Conservation (phyloP, 768 basidiomycete species). For the Tephrocybe sp. region DNA sequence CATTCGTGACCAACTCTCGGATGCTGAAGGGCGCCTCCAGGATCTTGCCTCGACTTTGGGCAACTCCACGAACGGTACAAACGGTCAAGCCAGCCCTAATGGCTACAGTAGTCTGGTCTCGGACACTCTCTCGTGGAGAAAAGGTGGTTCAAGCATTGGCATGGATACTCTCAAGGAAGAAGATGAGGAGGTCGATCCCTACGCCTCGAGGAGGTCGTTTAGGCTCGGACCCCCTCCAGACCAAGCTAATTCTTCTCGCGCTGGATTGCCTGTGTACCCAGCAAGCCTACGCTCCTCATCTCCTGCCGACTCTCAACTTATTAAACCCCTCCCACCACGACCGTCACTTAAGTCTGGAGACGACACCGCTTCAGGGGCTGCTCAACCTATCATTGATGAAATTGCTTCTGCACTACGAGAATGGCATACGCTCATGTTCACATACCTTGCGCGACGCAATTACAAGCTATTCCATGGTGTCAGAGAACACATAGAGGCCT, state of each 20-base stretch:
- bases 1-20: conserved; percentile 80
- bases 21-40: conserved; percentile 82
- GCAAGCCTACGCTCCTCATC: conserved; percentile 73
- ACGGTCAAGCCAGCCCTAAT: conserved; percentile 26
- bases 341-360: conserved; percentile 95
- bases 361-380: conserved; percentile 80
- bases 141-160: conserved; percentile 38
- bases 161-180: conserved; percentile 66
- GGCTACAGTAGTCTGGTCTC: conserved; percentile 39
- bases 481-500: conserved; percentile 82
- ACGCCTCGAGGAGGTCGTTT: conserved; percentile 55
- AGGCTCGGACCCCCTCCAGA: conserved; percentile 73
- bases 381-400: conserved; percentile 93
- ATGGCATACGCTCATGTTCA: conserved; percentile 92
- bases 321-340: conserved; percentile 81
- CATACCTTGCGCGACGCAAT: conserved; percentile 84
- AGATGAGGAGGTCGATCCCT: conserved; percentile 47
- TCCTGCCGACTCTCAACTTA: conserved; percentile 58
- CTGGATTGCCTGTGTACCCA: conserved; percentile 70
- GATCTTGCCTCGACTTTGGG: conserved; percentile 64
- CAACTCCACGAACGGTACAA: conserved; percentile 23
- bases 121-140: conserved; percentile 48
- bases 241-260: conserved; percentile 69
- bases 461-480: conserved; percentile 88
- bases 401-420: conserved; percentile 95